These are phyloP conservation scores for Chenopodium formosanum DNA, from an alignment of 148 eudicot genomes.

Conservation along the genomic window DNA sequence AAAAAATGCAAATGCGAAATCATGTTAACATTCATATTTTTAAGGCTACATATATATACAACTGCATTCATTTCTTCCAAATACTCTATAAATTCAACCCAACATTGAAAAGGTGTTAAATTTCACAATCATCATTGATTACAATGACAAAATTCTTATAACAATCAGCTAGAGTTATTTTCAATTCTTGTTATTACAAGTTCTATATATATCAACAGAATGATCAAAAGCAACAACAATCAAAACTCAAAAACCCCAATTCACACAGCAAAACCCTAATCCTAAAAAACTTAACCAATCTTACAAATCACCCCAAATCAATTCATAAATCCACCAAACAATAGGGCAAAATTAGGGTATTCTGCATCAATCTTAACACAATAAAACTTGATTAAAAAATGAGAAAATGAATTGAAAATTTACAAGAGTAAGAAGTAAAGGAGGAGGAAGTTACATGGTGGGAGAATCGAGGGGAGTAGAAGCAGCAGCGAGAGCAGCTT, in stretches of 20 bases:
- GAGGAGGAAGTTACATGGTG: conserved; percentile 50
- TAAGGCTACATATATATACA: neutral
- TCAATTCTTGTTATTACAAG: neutral
- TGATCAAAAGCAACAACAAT: neutral
- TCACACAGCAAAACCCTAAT: conserved; percentile 15
- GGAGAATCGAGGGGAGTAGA: conserved; percentile 62
- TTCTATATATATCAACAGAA: neutral
- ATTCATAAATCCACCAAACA: neutral
- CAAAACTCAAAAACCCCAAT: neutral
- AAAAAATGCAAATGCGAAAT: neutral
- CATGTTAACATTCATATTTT: too few relatives aligned
- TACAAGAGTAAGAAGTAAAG: too few relatives aligned
- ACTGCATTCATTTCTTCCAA: neutral
- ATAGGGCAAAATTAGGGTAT: neutral
- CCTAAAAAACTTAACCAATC: neutral
- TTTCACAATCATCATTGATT: too few relatives aligned
- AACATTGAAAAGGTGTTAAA: neutral
- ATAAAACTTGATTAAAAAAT: neutral
- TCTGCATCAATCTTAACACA: neutral
- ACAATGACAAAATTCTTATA: neutral
- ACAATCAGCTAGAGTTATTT: neutral
- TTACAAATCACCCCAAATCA: conserved; percentile 3
- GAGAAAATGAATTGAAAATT: neutral
- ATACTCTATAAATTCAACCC: neutral
- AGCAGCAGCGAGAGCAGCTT: conserved; percentile 72